Conservation (phyloP, 257 asterid genomes). For the Solanum chmielewskii region DNA sequence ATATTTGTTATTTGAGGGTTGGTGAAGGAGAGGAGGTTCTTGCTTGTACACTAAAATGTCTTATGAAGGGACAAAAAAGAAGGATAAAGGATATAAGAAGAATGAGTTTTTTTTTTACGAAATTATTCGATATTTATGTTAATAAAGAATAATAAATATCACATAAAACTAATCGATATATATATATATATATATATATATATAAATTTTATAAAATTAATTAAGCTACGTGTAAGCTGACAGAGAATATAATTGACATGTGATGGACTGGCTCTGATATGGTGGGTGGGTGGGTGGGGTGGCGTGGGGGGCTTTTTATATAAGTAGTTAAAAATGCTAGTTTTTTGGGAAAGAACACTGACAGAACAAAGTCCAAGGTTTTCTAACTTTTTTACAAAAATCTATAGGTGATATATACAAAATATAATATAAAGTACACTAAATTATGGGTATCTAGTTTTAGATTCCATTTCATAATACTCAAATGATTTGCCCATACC, state of each 20-base stretch:
- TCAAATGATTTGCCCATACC: background rate
- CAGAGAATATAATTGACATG: background rate
- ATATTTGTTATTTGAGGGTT: background rate
- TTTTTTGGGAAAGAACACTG: background rate
- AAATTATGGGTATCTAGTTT: background rate
- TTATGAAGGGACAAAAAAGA: background rate
- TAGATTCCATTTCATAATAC: background rate
- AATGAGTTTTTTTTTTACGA: background rate
- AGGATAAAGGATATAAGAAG: background rate
- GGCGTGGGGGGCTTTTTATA: conserved; percentile 4
- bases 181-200: too few relatives aligned
- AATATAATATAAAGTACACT: background rate
- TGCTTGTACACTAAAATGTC: background rate
- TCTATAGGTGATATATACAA: background rate
- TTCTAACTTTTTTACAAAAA: background rate
- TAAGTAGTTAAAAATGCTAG: background rate
- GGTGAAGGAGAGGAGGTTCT: background rate
- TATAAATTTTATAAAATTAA: background rate
- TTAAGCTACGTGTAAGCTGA: too few relatives aligned
- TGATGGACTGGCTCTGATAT: background rate
- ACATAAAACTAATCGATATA: background rate
- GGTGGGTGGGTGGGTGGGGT: too few relatives aligned
- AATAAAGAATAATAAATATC: background rate
- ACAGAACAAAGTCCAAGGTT: conserved; percentile 2
- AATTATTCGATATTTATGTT: background rate